Conservation (phyloP, 306 rosid species). For the Malus sylvestris region DNA sequence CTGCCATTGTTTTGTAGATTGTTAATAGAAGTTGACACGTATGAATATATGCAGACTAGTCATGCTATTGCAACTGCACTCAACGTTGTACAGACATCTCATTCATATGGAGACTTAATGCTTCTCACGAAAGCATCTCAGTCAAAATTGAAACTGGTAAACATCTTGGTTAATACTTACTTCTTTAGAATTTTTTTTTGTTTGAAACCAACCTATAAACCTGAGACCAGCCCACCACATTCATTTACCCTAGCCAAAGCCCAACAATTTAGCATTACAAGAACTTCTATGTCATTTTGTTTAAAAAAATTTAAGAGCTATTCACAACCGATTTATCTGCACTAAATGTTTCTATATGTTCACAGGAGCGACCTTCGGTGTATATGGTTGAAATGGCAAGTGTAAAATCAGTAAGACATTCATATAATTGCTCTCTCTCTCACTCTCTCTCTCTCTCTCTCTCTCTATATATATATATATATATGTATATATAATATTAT, state of each 20-base stretch:
- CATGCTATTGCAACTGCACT: constrained; percentile 65
- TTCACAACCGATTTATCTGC: constrained; percentile 6
- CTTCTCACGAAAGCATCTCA: constrained; percentile 60
- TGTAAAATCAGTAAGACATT: constrained; percentile 62
- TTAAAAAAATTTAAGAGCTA: constrained; percentile 7
- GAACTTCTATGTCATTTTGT: not conserved
- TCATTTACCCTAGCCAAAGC: not conserved
- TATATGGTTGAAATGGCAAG: constrained; percentile 83
- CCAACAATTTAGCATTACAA: not conserved
- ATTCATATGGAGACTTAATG: constrained; percentile 83
- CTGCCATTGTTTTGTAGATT: not conserved
- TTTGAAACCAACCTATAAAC: not conserved
- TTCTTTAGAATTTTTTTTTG: not conserved
- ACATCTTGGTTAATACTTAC: constrained; percentile 10
- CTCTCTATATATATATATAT: too few species aligned
- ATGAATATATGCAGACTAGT: constrained; percentile 57
- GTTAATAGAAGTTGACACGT: constrained; percentile 3
- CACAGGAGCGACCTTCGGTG: constrained; percentile 68
- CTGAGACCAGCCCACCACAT: not conserved
- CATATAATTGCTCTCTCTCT: constrained; percentile 1
- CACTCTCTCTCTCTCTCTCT: too few species aligned
- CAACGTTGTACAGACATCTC: constrained; percentile 76
- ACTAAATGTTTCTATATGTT: constrained; percentile 20
- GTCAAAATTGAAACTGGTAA: constrained; percentile 70
- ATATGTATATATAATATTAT: too few species aligned